A percentile compares a stretch with the other conserved stretches of the same genome.
phyloP scores from a whole-genome alignment of 495 filamentous ascomycete species.

The Podospora tetraspora region DNA sequence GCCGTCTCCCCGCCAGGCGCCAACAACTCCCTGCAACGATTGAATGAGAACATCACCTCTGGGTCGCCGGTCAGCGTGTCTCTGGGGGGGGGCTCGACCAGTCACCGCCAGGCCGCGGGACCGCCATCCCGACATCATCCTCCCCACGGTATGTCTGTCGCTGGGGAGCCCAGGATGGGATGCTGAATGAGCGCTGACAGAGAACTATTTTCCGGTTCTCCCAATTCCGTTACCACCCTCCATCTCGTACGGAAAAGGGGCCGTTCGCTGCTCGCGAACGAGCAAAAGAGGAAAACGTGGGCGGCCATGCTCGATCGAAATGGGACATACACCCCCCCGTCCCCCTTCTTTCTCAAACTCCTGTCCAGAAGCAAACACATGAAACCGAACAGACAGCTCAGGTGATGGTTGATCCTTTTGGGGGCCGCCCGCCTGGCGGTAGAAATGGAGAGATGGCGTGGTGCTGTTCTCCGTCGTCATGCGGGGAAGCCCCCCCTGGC shows the following conservation, averaged over 20 bases:
- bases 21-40: too few relatives aligned
- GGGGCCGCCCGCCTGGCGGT: background rate
- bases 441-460: too few relatives aligned
- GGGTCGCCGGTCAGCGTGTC: background rate
- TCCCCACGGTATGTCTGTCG: too few relatives aligned
- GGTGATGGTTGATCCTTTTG: background rate
- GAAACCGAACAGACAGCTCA: background rate
- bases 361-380: background rate
- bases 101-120: too few relatives aligned
- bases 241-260: background rate
- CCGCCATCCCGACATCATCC: too few relatives aligned
- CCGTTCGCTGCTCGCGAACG: background rate
- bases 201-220: background rate
- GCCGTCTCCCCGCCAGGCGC: constrained; percentile 5
- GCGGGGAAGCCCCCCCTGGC: too few relatives aligned
- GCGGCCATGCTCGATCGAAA: background rate
- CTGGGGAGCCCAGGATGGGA: background rate
- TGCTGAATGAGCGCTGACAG: background rate
- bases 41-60: too few relatives aligned
- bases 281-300: background rate
- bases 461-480: background rate
- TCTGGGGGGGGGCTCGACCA: background rate
- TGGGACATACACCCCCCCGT: background rate
- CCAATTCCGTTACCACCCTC: background rate
- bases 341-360: background rate